Base-by-base conservation (phyloP, 2,329 filamentous ascomycete species). In the Madurella mycetomatis region DNA sequence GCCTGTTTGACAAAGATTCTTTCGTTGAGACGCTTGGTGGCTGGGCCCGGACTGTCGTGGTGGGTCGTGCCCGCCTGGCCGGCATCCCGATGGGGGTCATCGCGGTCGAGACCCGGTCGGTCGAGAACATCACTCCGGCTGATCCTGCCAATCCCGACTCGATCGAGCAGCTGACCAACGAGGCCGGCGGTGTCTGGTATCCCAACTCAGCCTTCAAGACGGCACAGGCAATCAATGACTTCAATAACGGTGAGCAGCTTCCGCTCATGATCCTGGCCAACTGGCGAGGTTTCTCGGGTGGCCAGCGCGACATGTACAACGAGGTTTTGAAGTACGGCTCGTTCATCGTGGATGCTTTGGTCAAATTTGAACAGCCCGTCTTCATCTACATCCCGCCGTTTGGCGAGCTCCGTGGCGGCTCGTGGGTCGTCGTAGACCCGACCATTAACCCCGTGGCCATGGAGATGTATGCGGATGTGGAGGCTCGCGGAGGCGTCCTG, bases 191-290 rank as follows among this genome's bases (percentile, higher is more conserved):
- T 77, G 94, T 99, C 30, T 99, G 94, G 94, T 99, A 97, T 77
- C 94, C 94, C 69, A 99, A 99, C 83, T 97, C 92, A 11, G 94
- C 94, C 19, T 99, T 92, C 86, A 99, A 99, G 88, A 99, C 94
- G 59, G 94, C 94, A 2, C 94, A 99, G 75, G 94, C 94, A 53
- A 95, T 99, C 77, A 91, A 88, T 67, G 94, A 99, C 79, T 99
- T 99, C 84, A 99, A 99, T 84, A 85, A 95, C 63, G 94, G 94
- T 71, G 94, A 99, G 77, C 94, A 99, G 78, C 81, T 99, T 68
- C 94, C 94, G 54, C 79, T 99, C 62, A 97, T 99, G 91, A 99
- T 99, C 70, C 85, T 99, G 61, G 94, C 94, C 75, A 99, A 99
- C 82, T 99, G 94, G 94, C 87, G 94, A 85, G 94, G 94, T 79